These are phyloP conservation scores for Phanerochaete sordida DNA, from an alignment of 768 basidiomycete genomes.

Conservation along the genomic window DNA sequence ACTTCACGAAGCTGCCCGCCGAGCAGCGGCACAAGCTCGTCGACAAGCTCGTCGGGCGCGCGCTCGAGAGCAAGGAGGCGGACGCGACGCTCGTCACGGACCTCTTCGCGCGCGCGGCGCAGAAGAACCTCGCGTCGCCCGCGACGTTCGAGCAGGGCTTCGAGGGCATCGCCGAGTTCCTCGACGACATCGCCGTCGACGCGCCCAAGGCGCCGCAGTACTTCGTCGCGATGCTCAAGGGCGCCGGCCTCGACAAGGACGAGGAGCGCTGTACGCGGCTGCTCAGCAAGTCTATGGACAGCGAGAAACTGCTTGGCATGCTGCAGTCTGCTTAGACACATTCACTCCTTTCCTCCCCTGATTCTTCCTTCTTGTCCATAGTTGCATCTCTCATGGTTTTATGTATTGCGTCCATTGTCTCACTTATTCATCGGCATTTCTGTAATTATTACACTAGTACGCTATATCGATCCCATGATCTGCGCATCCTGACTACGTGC, in stretches of 20 bases:
- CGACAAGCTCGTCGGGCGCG: slow-evolving; percentile 64
- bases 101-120: slow-evolving; percentile 62
- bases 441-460: slow-evolving; percentile 7
- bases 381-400: not conserved
- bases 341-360: not conserved
- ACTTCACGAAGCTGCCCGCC: slow-evolving; percentile 72
- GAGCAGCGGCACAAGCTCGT: slow-evolving; percentile 64
- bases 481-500: not conserved
- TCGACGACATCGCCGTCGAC: slow-evolving; percentile 90
- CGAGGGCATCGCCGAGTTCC: slow-evolving; percentile 59
- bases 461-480: not conserved
- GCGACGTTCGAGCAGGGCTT: slow-evolving; percentile 77
- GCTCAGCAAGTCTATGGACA: slow-evolving; percentile 57
- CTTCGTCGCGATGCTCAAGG: slow-evolving; percentile 73
- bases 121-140: slow-evolving; percentile 55
- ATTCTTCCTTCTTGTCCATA: slow-evolving; percentile 1
- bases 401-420: slow-evolving; percentile 7
- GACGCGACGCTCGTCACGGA: slow-evolving; percentile 77
- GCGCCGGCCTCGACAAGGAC: slow-evolving; percentile 55
- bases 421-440: slow-evolving; percentile 8
- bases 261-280: slow-evolving; percentile 54
- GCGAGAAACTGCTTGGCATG: slow-evolving; percentile 55
- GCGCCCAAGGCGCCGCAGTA: slow-evolving; percentile 81
- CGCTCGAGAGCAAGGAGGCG: slow-evolving; percentile 77
- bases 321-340: slow-evolving; percentile 40